Conservation (phyloP, 805 yeast species). For the Ogataea kodamae region DNA sequence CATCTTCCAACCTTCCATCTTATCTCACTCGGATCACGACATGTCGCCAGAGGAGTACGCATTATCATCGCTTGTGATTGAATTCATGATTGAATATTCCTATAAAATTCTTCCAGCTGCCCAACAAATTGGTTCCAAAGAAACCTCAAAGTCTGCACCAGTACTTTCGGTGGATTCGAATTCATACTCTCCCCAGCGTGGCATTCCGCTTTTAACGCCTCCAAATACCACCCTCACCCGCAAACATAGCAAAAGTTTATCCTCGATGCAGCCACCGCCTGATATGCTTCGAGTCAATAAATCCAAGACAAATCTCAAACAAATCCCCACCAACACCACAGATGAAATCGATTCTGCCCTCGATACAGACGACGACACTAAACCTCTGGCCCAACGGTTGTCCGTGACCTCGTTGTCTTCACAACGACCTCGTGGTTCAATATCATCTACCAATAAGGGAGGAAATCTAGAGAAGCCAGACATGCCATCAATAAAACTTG, state of each 20-base stretch:
- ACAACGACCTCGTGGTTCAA: conserved; percentile 3
- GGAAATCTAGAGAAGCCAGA: no score
- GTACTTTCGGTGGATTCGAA: conserved; percentile 1
- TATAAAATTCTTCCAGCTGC: conserved; percentile 65
- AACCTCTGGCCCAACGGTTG: conserved; percentile 9
- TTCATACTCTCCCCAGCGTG: conserved; percentile 4
- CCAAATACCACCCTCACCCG: conserved; percentile 22
- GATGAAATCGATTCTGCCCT: conserved; percentile 27
- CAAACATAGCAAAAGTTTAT: conserved; percentile 40
- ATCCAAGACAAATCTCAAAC: conserved; percentile 10
- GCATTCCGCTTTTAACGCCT: conserved; percentile 10
- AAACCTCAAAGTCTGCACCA: background rate
- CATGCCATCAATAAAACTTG: no score
- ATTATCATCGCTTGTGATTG: conserved; percentile 78
- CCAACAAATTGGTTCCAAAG: conserved; percentile 21
- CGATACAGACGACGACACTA: conserved; percentile 22
- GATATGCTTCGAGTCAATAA: conserved; percentile 35
- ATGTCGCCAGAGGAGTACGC: conserved; percentile 91
- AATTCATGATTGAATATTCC: conserved; percentile 83
- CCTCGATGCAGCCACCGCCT: conserved; percentile 43
- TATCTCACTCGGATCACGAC: conserved; percentile 90
- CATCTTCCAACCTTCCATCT: conserved; percentile 92
- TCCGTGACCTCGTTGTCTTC: conserved; percentile 8
- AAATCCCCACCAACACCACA: conserved; percentile 12
- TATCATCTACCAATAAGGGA: conserved; percentile 11